Percentiles rank a stretch among this genome's conserved stretches.
phyloP scores from a whole-genome alignment of 2,329 filamentous ascomycete species.

The Arthrobotrys entomopaga region DNA sequence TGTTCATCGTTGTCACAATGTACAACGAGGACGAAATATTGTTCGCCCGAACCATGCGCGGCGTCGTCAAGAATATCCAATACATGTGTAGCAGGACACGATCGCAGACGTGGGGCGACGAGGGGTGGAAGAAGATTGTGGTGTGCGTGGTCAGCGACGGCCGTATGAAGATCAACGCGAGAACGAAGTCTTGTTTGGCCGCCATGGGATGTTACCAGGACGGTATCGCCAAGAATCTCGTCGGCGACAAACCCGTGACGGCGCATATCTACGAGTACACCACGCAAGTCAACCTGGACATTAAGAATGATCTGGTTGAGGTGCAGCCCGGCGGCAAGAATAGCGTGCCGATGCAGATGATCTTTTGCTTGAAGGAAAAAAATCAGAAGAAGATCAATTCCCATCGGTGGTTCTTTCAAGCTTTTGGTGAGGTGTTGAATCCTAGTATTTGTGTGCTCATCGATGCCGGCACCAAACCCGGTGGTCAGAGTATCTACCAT shows the following conservation, averaged over 20 bases:
- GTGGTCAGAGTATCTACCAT: slow-evolving; percentile 93
- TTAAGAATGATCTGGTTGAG: slow-evolving; percentile 88
- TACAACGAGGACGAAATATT: slow-evolving; percentile 98
- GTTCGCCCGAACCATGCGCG: slow-evolving; percentile 93
- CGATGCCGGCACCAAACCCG: slow-evolving; percentile 94
- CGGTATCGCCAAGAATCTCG: slow-evolving; percentile 96
- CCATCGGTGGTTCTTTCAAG: slow-evolving; percentile 98
- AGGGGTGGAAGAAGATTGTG: slow-evolving; percentile 99
- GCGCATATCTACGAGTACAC: slow-evolving; percentile 98
- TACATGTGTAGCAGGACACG: slow-evolving; percentile 94
- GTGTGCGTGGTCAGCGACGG: slow-evolving; percentile 97
- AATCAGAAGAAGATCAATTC: slow-evolving; percentile 99
- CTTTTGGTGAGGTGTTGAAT: slow-evolving; percentile 89
- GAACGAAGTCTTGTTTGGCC: slow-evolving; percentile 87
- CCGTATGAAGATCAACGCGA: slow-evolving; percentile 93
- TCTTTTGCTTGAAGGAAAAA: slow-evolving; percentile 99
- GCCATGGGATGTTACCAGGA: slow-evolving; percentile 98
- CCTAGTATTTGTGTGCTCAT: slow-evolving; percentile 97
- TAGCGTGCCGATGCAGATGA: slow-evolving; percentile 80
- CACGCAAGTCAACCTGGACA: slow-evolving; percentile 82
- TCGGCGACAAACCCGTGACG: slow-evolving; percentile 95
- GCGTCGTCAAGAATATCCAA: slow-evolving; percentile 98
- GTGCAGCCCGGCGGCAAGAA: slow-evolving; percentile 81
- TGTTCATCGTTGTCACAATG: slow-evolving; percentile 79
- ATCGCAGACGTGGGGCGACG: slow-evolving; percentile 97